phyloP scores from a whole-genome alignment of 176 grass and related monocot genomes.

The Ensete glaucum region DNA sequence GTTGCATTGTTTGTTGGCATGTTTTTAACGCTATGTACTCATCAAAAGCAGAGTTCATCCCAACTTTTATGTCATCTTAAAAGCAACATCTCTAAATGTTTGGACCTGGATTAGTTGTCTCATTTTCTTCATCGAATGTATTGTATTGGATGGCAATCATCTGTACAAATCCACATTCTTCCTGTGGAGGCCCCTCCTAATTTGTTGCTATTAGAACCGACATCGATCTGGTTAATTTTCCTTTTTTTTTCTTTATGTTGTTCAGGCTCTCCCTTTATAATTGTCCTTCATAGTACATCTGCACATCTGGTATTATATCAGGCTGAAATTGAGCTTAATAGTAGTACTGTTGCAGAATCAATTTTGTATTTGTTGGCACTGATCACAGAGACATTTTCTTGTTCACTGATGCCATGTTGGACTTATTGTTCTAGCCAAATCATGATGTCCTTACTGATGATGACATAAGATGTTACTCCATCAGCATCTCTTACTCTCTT shows the following conservation, averaged over 20 bases:
- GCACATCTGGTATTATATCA: not conserved
- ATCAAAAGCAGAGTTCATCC: not conserved
- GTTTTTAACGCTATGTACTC: not conserved
- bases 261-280: not conserved
- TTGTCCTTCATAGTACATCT: not conserved
- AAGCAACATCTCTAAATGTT: not conserved
- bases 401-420: not conserved
- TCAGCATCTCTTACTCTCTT: not conserved
- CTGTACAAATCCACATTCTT: not conserved
- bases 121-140: not conserved
- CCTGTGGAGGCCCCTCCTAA: not conserved
- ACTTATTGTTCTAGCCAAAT: not conserved
- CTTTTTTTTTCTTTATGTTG: not conserved
- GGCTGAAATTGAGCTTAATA: not conserved
- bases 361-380: not conserved
- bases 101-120: not conserved
- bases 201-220: slow-evolving; percentile 3
- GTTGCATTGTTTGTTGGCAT: not conserved
- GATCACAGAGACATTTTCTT: not conserved
- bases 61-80: not conserved
- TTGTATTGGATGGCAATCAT: not conserved
- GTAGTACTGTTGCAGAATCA: not conserved
- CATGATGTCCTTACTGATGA: slow-evolving; percentile 1
- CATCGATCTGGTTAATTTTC: not conserved
- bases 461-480: not conserved